A percentile compares a stretch with the other conserved stretches of the same genome.
Conservation (phyloP, 2,329 filamentous ascomycete species). For the Fusarium nodosum region DNA sequence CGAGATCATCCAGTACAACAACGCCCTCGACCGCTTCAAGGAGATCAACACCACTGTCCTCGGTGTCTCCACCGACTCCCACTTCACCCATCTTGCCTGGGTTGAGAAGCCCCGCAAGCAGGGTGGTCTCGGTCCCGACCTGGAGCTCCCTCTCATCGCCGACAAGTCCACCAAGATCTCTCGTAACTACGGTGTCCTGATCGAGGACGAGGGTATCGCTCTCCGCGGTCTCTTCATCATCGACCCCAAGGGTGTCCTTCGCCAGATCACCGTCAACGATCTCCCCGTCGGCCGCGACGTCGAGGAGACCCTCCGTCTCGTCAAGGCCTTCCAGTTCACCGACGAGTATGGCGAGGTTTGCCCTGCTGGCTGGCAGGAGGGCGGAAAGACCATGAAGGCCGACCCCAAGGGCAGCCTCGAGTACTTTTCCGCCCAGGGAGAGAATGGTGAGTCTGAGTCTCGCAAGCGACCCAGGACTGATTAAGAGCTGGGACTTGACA, state of each 20-base stretch:
- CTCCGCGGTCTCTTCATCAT: constrained; percentile 76
- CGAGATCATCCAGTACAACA: constrained; percentile 75
- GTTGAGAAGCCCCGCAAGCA: constrained; percentile 69
- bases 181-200: constrained; percentile 72
- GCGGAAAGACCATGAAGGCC: constrained; percentile 64
- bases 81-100: constrained; percentile 71
- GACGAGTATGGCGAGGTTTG: constrained; percentile 86
- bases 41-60: constrained; percentile 71
- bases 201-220: constrained; percentile 74
- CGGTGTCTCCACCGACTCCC: constrained; percentile 72
- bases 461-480: constrained; percentile 42
- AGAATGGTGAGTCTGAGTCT: constrained; percentile 46
- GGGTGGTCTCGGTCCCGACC: constrained; percentile 70
- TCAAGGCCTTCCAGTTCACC: constrained; percentile 84
- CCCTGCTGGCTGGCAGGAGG: constrained; percentile 65
- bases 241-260: constrained; percentile 71
- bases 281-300: constrained; percentile 74
- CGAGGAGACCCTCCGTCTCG: constrained; percentile 74
- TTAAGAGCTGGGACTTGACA: constrained; percentile 18
- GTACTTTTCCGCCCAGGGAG: constrained; percentile 57
- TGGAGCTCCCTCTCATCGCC: constrained; percentile 72
- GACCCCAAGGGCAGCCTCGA: constrained; percentile 65
- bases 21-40: constrained; percentile 71
- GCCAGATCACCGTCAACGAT: constrained; percentile 76
- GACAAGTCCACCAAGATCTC: constrained; percentile 73